Base-by-base conservation (phyloP, 805 yeast species). In the Candida oleophila region DNA sequence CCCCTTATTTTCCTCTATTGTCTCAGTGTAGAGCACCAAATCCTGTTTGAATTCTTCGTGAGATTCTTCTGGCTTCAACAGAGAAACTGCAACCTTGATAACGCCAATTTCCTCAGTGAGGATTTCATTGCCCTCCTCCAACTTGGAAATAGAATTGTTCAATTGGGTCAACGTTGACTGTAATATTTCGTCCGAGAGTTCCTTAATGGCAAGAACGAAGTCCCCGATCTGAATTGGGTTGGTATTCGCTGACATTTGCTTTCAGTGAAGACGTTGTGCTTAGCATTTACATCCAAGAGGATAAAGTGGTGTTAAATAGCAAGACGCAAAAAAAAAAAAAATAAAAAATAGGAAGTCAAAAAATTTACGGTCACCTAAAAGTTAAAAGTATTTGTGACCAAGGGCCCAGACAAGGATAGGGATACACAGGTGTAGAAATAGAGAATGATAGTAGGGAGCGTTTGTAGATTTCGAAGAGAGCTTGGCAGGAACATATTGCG, bases 1-100 rank as follows among this genome's bases (percentile, higher is more conserved):
- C 2, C 60, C 57, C 11, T 68, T 62, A 59, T 85, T 85, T 52
- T 85, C 91, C 7, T 57, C 54, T 15, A 83, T 70, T 8, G 83
- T 73, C n/a, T 80, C 85, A 4, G 54, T 59, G 61, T 77, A 85
- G 14, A 85, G 56, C 14, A 65, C 60, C n/a, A 68, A 56, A 55
- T 84, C 89, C 11, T 69, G 69, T 3, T 64, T 66, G 18, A 68
- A 66, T 16, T 63, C 71, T 19, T 59, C 60, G 33, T 49, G 55
- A 35, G 46, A 48, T n/a, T 44, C 50, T 3, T 38, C 53, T 3
- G 42, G 20, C 14, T 22, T 34, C 41, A 55, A 39, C 55, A 37
- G 52, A 52, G 43, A 16, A 49, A 40, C 30, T 45, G 47, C 33
- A 21, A 36, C 45, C 18, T 49, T 48, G 18, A 55, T 48, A 19